Evolutionary conservation across 768 basidiomycete species (phyloP).

Genomic region (Amanita thiersii): DNA sequence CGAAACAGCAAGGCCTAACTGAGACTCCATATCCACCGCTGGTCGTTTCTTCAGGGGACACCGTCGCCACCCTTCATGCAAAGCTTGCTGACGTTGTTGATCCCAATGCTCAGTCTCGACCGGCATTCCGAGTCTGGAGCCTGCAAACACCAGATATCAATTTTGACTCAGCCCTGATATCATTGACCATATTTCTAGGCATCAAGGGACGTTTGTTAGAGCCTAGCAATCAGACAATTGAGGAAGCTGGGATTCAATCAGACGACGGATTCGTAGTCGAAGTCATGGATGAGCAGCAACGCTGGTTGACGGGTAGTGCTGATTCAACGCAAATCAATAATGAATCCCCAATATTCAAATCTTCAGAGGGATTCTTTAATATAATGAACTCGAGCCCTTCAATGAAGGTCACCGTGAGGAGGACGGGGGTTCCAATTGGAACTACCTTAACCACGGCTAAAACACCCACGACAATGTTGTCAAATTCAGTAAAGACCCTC

Average conservation of each 20-base stretch:
- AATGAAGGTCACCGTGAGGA: no score
- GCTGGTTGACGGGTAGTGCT: constrained; percentile 39
- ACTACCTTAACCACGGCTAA: constrained; percentile 13
- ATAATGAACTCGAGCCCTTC: constrained; percentile 23
- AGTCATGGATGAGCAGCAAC: constrained; percentile 33
- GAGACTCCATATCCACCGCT: constrained; percentile 24
- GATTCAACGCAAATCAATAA: constrained; percentile 16
- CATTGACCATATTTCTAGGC: constrained; percentile 20
- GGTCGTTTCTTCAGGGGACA: constrained; percentile 43
- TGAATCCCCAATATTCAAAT: constrained; percentile 45
- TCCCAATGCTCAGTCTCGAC: constrained; percentile 18
- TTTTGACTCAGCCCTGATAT: constrained; percentile 25
- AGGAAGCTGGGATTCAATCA: constrained; percentile 47
- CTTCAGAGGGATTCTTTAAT: constrained; percentile 49
- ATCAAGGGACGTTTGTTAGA: constrained; percentile 34
- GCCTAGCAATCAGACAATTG: constrained; percentile 40
- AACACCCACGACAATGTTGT: constrained; percentile 21
- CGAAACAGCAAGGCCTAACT: constrained; percentile 10
- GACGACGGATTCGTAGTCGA: constrained; percentile 78
- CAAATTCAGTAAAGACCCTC: constrained; percentile 20
- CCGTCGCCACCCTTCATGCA: constrained; percentile 32
- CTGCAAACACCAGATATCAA: constrained; percentile 32
- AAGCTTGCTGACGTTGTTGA: constrained; percentile 31
- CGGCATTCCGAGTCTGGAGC: constrained; percentile 59
- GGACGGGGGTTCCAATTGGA: no score